A percentile compares a stretch with the other conserved stretches of the same genome.
Conservation (phyloP, 805 yeast species). For the Cyberlindnera subsufficiens region DNA sequence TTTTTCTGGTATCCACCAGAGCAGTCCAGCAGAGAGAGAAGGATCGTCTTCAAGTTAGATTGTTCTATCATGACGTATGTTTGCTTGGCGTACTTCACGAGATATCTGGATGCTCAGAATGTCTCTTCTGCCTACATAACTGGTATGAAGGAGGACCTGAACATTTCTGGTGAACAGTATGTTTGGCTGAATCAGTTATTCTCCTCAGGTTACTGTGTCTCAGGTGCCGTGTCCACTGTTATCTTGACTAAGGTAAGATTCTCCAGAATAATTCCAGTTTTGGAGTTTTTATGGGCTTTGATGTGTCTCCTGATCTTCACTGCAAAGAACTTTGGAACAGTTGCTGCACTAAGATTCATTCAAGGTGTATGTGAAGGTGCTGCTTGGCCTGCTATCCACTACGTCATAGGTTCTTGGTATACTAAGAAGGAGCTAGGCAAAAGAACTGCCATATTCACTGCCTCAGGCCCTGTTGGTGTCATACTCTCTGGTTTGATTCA, state of each 20-base stretch:
- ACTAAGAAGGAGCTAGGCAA: constrained; percentile 7
- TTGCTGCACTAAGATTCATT: constrained; percentile 51
- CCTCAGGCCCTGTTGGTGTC: constrained; percentile 12
- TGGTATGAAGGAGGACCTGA: constrained; percentile 47
- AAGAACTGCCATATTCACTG: constrained; percentile 13
- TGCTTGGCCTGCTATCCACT: constrained; percentile 15
- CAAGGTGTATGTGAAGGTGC: constrained; percentile 35
- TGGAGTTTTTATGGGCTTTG: constrained; percentile 27
- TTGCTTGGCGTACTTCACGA: constrained; percentile 15
- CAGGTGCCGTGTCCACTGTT: constrained; percentile 2
- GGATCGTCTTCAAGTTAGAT: constrained; percentile 15
- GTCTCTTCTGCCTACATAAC: constrained; percentile 49
- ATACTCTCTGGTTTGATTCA: constrained; percentile 32
- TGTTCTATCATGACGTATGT: constrained; percentile 13
- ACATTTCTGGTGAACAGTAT: constrained; percentile 39
- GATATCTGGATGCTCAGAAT: constrained; percentile 14
- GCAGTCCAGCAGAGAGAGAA: constrained; percentile 11
- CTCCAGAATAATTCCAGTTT: constrained; percentile 1
- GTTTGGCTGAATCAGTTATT: constrained; percentile 19
- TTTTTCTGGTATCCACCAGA: constrained; percentile 4
- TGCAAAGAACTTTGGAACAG: constrained; percentile 1
- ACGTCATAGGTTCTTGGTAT: constrained; percentile 14
- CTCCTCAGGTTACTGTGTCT: constrained; percentile 3
- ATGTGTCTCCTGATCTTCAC: constrained; percentile 37
- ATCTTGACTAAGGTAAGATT: constrained; percentile 1